These are phyloP conservation scores for Lipomyces yamanashiensis DNA, from an alignment of 805 yeast species.

Conservation along the genomic window DNA sequence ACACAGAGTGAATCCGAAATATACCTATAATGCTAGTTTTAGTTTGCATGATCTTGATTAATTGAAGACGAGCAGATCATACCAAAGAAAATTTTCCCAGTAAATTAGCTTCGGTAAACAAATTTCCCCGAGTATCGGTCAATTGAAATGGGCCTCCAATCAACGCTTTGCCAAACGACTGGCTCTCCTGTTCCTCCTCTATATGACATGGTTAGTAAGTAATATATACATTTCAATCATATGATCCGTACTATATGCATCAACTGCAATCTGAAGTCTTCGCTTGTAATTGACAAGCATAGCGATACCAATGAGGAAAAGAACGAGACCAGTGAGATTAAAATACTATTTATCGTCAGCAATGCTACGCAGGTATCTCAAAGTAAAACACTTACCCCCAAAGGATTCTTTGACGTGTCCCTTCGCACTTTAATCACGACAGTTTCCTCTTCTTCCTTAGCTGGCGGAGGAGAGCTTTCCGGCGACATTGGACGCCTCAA, in stretches of 20 bases:
- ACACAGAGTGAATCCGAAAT: constrained; percentile 96
- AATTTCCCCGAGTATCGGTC: constrained; percentile 68
- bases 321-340: constrained; percentile 20
- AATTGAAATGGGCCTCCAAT: constrained; percentile 89
- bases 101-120: constrained; percentile 77
- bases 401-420: constrained; percentile 8
- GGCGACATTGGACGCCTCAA: constrained; percentile 18
- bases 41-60: not conserved
- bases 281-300: constrained; percentile 24
- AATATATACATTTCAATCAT: not conserved
- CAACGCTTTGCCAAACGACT: constrained; percentile 71
- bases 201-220: not conserved
- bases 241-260: constrained; percentile 19
- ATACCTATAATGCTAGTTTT: constrained; percentile 47
- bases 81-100: constrained; percentile 74
- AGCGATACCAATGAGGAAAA: constrained; percentile 17
- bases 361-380: not conserved
- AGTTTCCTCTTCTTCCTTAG: constrained; percentile 16
- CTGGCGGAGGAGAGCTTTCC: not conserved
- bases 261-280: constrained; percentile 28
- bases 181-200: constrained; percentile 27
- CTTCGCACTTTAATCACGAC: constrained; percentile 23
- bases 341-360: constrained; percentile 14
- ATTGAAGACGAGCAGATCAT: not conserved
- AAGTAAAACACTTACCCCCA: constrained; percentile 18